A percentile compares a stretch with the other conserved stretches of the same genome.
These are phyloP conservation scores for Ramularia endophylla DNA, from an alignment of 2,329 filamentous ascomycete genomes.

Conservation along the genomic window DNA sequence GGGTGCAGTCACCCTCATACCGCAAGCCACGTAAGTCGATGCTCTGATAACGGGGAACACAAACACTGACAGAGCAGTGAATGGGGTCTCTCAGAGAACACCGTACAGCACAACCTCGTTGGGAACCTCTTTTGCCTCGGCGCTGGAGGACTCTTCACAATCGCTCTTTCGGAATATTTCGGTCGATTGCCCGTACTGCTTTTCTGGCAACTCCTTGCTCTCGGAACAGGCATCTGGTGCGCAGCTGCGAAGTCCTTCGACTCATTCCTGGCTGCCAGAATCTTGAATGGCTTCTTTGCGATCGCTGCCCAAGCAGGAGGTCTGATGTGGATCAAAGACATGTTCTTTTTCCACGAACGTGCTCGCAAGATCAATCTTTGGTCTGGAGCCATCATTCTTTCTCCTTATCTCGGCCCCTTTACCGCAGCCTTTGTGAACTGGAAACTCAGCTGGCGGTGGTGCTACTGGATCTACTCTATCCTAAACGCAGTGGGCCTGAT, in stretches of 20 bases:
- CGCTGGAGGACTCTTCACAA: no score
- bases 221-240: constrained; percentile 36
- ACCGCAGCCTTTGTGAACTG: no score
- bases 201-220: constrained; percentile 33
- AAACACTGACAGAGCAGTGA: no score
- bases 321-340: constrained; percentile 47
- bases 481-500: no score
- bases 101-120: no score
- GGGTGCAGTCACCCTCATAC: constrained; percentile 36
- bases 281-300: constrained; percentile 41
- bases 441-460: no score
- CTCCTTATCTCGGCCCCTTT: constrained; percentile 35
- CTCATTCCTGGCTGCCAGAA: constrained; percentile 37
- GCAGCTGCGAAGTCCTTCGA: constrained; percentile 34
- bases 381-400: constrained; percentile 34
- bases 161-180: no score
- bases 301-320: constrained; percentile 38
- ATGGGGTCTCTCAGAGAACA: constrained; percentile 35
- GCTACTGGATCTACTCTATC: no score
- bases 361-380: constrained; percentile 35
- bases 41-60: no score
- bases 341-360: constrained; percentile 56
- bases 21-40: no score
- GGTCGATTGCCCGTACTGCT: constrained; percentile 41
- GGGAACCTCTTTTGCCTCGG: no score